Percentiles rank a stretch among this genome's conserved stretches.
Evolutionary conservation across 2,329 filamentous ascomycete species (phyloP).

Genomic region (Penicillium sp.): DNA sequence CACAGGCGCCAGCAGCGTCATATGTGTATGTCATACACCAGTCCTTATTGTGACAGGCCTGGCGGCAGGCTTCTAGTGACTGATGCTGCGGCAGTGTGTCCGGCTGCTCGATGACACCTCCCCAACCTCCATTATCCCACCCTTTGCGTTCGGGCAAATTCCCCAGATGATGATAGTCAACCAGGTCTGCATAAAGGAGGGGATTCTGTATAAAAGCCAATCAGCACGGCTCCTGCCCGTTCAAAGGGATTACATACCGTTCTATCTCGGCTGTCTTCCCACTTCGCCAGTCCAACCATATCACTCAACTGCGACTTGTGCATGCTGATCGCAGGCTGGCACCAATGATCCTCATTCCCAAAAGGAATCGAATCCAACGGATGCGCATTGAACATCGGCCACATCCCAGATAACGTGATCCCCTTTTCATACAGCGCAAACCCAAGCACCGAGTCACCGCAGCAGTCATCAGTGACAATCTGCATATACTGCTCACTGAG

Average conservation of each 20-base stretch:
- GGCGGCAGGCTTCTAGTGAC: constrained; percentile 32
- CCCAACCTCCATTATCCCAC: constrained; percentile 42
- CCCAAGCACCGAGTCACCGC: constrained; percentile 56
- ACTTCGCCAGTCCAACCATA: constrained; percentile 54
- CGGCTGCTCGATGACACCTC: constrained; percentile 29
- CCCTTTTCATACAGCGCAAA: constrained; percentile 50
- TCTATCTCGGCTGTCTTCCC: constrained; percentile 27
- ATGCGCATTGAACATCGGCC: constrained; percentile 53
- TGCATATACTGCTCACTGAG: constrained; percentile 45
- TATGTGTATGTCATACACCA: constrained; percentile 32
- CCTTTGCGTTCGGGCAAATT: constrained; percentile 22
- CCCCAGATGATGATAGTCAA: constrained; percentile 31
- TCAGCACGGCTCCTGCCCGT: neutral
- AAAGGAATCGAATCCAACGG: constrained; percentile 54
- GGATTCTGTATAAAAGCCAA: constrained; percentile 14
- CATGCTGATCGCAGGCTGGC: constrained; percentile 53
- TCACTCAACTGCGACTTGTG: constrained; percentile 53
- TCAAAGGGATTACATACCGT: constrained; percentile 17
- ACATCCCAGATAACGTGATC: constrained; percentile 51
- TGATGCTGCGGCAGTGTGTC: constrained; percentile 27
- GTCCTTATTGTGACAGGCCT: constrained; percentile 25
- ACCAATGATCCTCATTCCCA: constrained; percentile 49
- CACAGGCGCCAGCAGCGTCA: constrained; percentile 22
- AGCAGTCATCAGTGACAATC: constrained; percentile 51
- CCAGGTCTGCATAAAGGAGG: constrained; percentile 32